Conservation (phyloP, 495 filamentous ascomycete species). For the Glarea lozoyensis region DNA sequence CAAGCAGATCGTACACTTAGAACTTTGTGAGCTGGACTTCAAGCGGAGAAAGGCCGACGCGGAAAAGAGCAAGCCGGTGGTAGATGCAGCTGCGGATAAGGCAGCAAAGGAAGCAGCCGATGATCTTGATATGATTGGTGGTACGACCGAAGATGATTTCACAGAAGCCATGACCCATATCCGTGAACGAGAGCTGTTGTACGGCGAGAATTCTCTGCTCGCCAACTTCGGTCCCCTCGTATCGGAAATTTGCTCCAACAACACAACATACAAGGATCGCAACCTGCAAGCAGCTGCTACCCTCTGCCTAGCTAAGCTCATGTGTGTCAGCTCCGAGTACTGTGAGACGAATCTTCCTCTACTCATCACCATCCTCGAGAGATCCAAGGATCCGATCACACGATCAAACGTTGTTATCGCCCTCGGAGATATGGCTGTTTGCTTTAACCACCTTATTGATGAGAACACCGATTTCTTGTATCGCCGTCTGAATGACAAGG, state of each 20-base stretch:
- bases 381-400: constrained; percentile 79
- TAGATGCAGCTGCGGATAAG: constrained; percentile 38
- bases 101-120: constrained; percentile 55
- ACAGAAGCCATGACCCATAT: constrained; percentile 93
- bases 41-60: constrained; percentile 92
- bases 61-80: constrained; percentile 57
- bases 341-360: constrained; percentile 90
- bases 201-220: constrained; percentile 75
- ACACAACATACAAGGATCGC: constrained; percentile 77
- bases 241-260: constrained; percentile 88
- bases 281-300: constrained; percentile 88
- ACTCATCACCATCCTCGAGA: constrained; percentile 95
- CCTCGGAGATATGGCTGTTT: constrained; percentile 97
- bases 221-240: constrained; percentile 86
- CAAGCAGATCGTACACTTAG: constrained; percentile 99
- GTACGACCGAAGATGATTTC: constrained; percentile 97
- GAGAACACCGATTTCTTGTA: constrained; percentile 99
- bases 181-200: constrained; percentile 87
- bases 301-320: constrained; percentile 94
- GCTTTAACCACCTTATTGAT: constrained; percentile 98
- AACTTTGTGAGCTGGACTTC: constrained; percentile 93
- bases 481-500: constrained; percentile 77
- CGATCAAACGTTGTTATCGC: constrained; percentile 95
- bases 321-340: constrained; percentile 93
- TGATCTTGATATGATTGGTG: constrained; percentile 92